phyloP scores from a whole-genome alignment of 768 basidiomycete genomes.

The Grammothele lineata region DNA sequence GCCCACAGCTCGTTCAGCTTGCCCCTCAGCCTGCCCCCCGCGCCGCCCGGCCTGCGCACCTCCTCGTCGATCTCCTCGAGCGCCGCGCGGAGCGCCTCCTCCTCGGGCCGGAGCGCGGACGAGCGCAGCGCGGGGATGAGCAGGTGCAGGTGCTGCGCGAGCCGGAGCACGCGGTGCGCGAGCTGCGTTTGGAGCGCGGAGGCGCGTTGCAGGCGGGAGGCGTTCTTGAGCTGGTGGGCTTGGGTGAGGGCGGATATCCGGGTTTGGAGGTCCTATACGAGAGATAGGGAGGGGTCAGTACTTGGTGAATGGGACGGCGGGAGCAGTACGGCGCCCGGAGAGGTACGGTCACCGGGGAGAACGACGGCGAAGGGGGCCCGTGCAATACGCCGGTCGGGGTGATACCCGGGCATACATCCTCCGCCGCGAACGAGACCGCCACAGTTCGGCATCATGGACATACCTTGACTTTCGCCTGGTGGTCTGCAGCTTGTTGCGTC shows the following conservation, averaged over 20 bases:
- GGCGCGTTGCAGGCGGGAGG: conserved; percentile 62
- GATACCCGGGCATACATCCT: too few species aligned
- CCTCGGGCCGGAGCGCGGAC: conserved; percentile 72
- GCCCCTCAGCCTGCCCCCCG: conserved; percentile 54
- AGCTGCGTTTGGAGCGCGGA: conserved; percentile 63
- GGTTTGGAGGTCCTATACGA: conserved; percentile 57
- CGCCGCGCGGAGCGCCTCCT: conserved; percentile 66
- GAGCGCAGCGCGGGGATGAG: conserved; percentile 74
- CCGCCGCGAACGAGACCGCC: background rate
- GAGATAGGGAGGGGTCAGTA: too few species aligned
- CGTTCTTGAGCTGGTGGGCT: conserved; percentile 61
- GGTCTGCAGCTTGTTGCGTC: conserved; percentile 55
- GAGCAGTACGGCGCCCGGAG: conserved; percentile 11
- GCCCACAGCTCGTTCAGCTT: conserved; percentile 87
- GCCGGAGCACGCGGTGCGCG: conserved; percentile 59
- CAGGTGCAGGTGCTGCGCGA: conserved; percentile 75
- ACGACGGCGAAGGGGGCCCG: too few species aligned
- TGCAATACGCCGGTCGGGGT: too few species aligned
- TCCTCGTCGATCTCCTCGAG: conserved; percentile 78
- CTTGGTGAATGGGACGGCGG: too few species aligned
- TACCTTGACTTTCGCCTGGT: conserved; percentile 64
- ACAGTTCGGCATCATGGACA: background rate
- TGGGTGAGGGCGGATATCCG: conserved; percentile 58
- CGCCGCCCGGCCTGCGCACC: conserved; percentile 45
- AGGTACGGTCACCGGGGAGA: too few species aligned